These are phyloP conservation scores for Ormosia emarginata DNA, from an alignment of 306 rosid species.

Conservation along the genomic window DNA sequence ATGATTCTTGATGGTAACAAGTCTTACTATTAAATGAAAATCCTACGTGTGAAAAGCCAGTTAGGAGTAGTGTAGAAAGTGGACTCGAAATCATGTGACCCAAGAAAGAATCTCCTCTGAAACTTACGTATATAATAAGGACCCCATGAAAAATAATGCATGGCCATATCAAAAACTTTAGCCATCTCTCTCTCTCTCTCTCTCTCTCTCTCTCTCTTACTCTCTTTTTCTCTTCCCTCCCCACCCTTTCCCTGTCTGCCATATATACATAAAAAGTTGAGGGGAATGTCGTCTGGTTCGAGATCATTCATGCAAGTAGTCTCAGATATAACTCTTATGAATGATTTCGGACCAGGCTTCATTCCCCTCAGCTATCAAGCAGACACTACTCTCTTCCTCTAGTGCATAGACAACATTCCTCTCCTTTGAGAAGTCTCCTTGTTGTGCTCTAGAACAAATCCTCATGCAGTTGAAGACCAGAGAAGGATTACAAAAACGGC, in stretches of 20 bases:
- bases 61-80: conserved; percentile 48
- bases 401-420: not conserved
- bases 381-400: not conserved
- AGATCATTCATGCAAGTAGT: conserved; percentile 47
- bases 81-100: conserved; percentile 57
- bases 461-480: conserved; percentile 1
- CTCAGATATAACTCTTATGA: conserved; percentile 9
- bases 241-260: conserved; percentile 34
- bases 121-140: conserved; percentile 62
- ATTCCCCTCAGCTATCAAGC: conserved; percentile 68
- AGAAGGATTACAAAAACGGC: conserved; percentile 14
- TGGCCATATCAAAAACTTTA: conserved; percentile 55
- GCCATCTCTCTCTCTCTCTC: conserved; percentile 16
- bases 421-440: not conserved
- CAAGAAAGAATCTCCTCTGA: conserved; percentile 37
- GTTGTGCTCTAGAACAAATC: not conserved
- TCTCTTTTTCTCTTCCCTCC: conserved; percentile 20
- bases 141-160: conserved; percentile 71
- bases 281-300: conserved; percentile 81
- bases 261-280: conserved; percentile 48
- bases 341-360: conserved; percentile 94
- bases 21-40: not conserved
- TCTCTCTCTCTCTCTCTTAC: conserved; percentile 25
- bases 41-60: conserved; percentile 49
- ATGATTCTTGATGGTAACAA: conserved; percentile 10